Evolutionary conservation across 176 grass and related monocot species (phyloP), one percentile per base, ranked within the genome.

Genomic region (Chloris gayana): DNA sequence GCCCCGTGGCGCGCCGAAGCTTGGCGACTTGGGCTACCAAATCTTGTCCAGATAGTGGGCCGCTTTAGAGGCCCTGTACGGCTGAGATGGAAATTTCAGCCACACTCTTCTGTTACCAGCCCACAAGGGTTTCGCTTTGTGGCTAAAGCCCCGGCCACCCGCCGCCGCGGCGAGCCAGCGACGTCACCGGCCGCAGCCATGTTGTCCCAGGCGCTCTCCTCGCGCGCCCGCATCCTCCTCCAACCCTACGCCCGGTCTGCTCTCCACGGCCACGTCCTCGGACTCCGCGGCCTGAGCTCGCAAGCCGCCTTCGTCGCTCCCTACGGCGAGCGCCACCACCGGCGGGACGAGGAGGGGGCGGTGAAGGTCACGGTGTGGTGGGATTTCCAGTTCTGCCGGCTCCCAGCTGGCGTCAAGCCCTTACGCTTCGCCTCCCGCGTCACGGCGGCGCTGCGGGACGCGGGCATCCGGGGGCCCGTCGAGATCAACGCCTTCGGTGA

Each of bases 281-380:
- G 65, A 29, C 76, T 34, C 21, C 62, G 69, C 24, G 1, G 70
- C 32, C 49, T 18, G 47, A 34, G 19, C 33, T 59, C 33, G 14
- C 19, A 57, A 18, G 45, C 30, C 14, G 15, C 62, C 45, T 41
- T 10, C 14, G 33, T 62, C 15, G 30, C 30, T 6, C 7, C 64
- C 32, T 9, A 19, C 32, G 64, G 2, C 64, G 64, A 31, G 15
- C 38, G 3, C 59, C 37, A 14, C 35, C 24, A 37, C 62, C 19
- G 31, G 44, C 51, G 5, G 76, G 88, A 86, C 70, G 83, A 91
- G 26, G 80, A 75, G 65, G 91, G 42, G 83, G 75, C 53, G 26
- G 83, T 94, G 57, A 88, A 84, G 79, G 88, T 94, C 33, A 66
- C 88, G 21, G 91, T 94, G 47, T 91, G 75, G 85, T 94, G 91